Conservation (phyloP, 176 grass and related monocot genomes). For the Cenchrus fungigraminus region DNA sequence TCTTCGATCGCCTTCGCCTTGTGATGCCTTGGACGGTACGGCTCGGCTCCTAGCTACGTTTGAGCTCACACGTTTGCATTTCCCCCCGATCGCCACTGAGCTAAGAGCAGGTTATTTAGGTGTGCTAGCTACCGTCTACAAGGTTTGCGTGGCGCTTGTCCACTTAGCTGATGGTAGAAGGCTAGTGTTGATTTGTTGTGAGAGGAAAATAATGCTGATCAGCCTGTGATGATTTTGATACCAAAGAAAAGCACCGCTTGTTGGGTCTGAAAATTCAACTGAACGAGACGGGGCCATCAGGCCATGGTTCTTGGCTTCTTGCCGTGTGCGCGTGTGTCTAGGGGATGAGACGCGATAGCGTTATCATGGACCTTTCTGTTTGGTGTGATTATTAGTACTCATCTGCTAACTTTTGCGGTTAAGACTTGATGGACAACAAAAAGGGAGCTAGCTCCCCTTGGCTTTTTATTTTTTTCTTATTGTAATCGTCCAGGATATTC, state of each 20-base stretch:
- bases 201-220: no score
- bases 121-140: background rate
- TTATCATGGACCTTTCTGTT: background rate
- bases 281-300: no score
- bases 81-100: no score
- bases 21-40: slow-evolving; percentile 6
- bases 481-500: background rate
- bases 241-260: no score
- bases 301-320: background rate
- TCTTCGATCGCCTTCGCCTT: background rate
- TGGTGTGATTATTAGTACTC: background rate
- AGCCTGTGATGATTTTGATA: no score
- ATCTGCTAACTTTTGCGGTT: background rate
- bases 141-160: no score
- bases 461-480: background rate
- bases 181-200: no score
- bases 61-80: background rate
- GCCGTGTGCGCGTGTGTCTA: background rate
- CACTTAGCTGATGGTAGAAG: no score
- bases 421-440: background rate
- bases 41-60: background rate
- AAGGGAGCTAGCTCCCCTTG: background rate
- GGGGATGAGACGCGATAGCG: background rate
- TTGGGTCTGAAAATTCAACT: no score
- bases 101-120: background rate